Base-by-base conservation (phyloP, 2,329 filamentous ascomycete genomes). In the Sphaerostilbella broomeana region DNA sequence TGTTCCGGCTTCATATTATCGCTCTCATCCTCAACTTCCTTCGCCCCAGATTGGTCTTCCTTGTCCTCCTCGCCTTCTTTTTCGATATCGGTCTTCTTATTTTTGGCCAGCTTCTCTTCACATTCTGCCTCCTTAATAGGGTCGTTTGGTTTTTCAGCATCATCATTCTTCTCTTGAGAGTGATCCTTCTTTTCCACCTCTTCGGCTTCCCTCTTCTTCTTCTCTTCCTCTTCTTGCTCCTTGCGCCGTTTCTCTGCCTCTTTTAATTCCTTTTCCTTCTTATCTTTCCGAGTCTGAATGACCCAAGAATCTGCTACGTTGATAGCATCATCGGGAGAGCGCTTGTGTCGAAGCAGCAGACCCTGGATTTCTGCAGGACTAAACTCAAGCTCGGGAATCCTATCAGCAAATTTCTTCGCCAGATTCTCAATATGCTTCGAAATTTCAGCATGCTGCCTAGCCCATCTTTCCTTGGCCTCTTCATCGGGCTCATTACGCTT, bases 291-390 rank as follows among this genome's bases (percentile, higher is more conserved):
- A 22, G 67, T 69, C 41, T 68, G 64, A 18, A 60, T 54, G 1
- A 77, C 62, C 68, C 76, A 80, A 8, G 61, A 59, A 10, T 65
- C 67, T 0, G 66, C 60, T 3, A 58, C 62, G 6, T 60, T 64
- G 4, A 79, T 60, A 0, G 71, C 76, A 1, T 55, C 63, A 24
- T 66, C 60, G 0, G 75, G 69, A 40, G 65, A 58, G 8, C 67
- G 65, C 63, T 79, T 79, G 51, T 78, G 60, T 50, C 68, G 69
- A 45, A 80, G 62, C 34, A 80, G 61, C 40, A 70, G 70, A 5
- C 76, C 76, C 53, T 79, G 76, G 5, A 80, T 65, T 57, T 80
- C 75, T 5, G 76, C 76, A 0, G 75, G 76, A 38, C 70, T 75
- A 51, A 79, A 79, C 52, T 76, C 68, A 29, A 67, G 60, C 19